A percentile compares a stretch with the other conserved stretches of the same genome.
Conservation (phyloP, 108 stramenopile genomes). For the Aureococcus anophagefferens region DNA sequence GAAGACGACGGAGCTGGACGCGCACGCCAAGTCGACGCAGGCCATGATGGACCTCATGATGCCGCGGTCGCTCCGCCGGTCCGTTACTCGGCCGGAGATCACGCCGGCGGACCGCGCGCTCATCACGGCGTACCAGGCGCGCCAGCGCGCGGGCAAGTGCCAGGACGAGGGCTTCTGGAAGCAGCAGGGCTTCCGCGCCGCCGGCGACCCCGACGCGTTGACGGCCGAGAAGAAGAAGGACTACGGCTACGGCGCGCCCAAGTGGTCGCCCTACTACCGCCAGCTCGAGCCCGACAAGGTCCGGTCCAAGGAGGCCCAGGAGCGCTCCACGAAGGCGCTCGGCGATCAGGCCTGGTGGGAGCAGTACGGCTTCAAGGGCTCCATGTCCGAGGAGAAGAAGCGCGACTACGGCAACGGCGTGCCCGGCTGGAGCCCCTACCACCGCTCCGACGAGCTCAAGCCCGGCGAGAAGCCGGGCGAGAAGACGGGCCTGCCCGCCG, state of each 20-base stretch:
- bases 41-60: too few species aligned
- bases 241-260: neutral
- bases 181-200: neutral
- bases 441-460: neutral
- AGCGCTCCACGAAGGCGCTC: neutral
- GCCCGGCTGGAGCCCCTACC: constrained; percentile 11
- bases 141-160: neutral
- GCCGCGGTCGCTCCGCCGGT: neutral
- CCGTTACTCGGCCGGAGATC: neutral
- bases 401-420: constrained; percentile 16
- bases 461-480: neutral
- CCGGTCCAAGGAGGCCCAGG: too few species aligned
- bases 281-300: neutral
- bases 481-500: neutral
- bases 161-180: neutral
- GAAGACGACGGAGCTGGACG: neutral
- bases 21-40: too few species aligned
- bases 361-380: neutral
- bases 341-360: neutral
- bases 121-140: neutral
- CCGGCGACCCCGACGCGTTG: neutral
- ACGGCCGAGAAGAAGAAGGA: neutral
- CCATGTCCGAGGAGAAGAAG: constrained; percentile 7
- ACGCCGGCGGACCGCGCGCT: neutral
- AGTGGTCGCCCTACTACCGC: neutral